Evolutionary conservation across 2,329 filamentous ascomycete species (phyloP).

Genomic region (Aspergillus tamarii): DNA sequence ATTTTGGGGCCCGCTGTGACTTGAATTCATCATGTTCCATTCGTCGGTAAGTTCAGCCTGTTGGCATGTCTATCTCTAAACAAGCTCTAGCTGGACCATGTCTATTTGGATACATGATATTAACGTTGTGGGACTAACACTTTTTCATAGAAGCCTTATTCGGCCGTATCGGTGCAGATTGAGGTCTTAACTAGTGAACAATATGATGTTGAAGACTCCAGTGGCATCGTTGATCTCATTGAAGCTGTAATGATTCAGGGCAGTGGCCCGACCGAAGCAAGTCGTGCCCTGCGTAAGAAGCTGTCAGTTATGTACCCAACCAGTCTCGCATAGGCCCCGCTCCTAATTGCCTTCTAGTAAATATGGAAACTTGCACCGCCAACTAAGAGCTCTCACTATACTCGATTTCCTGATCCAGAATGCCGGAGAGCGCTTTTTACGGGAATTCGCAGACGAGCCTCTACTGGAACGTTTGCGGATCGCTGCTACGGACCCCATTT

Average conservation of each 20-base stretch:
- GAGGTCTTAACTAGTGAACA: slow-evolving; percentile 88
- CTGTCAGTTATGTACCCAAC: slow-evolving; percentile 56
- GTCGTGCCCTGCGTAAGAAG: slow-evolving; percentile 92
- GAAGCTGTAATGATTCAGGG: slow-evolving; percentile 90
- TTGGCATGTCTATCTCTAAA: slow-evolving; percentile 4
- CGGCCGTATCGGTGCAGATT: slow-evolving; percentile 89
- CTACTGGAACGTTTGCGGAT: slow-evolving; percentile 88
- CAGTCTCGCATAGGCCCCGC: neutral
- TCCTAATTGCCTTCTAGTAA: slow-evolving; percentile 58
- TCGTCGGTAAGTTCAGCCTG: slow-evolving; percentile 32
- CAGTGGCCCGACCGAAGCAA: slow-evolving; percentile 84
- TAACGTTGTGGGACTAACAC: neutral
- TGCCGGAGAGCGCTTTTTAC: slow-evolving; percentile 83
- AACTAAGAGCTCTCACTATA: slow-evolving; percentile 83
- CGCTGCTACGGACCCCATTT: slow-evolving; percentile 80
- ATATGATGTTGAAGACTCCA: slow-evolving; percentile 87
- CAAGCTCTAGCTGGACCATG: neutral
- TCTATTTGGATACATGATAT: neutral
- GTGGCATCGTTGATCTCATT: slow-evolving; percentile 89
- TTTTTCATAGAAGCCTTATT: slow-evolving; percentile 73
- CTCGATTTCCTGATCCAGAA: slow-evolving; percentile 95
- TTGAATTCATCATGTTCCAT: slow-evolving; percentile 37
- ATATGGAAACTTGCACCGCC: slow-evolving; percentile 92
- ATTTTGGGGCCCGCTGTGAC: neutral
- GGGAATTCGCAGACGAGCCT: slow-evolving; percentile 85